Conservation (phyloP, 2,329 filamentous ascomycete genomes). For the Diaporthe nobilis region DNA sequence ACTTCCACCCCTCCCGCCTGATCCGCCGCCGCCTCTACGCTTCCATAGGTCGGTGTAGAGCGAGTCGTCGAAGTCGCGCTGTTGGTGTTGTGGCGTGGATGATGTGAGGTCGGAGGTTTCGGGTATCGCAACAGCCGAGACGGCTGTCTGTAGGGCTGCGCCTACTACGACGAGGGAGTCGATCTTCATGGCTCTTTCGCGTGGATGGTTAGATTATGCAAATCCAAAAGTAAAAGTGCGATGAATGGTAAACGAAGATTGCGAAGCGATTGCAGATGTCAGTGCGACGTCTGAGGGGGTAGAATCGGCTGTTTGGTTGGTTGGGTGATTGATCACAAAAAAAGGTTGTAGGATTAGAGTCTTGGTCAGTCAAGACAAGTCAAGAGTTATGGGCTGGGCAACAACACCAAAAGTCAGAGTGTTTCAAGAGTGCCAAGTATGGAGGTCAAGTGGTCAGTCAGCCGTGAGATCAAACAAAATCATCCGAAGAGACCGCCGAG, state of each 20-base stretch:
- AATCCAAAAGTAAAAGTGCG: background rate
- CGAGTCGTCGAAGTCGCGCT: conserved; percentile 42
- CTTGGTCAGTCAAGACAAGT: background rate
- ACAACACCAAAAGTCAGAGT: conserved; percentile 15
- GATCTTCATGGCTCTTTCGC: conserved; percentile 34
- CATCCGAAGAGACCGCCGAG: background rate
- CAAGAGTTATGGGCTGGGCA: conserved; percentile 13
- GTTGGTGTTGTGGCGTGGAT: conserved; percentile 31
- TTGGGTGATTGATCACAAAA: background rate
- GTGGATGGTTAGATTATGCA: background rate
- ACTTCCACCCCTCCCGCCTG: conserved; percentile 59
- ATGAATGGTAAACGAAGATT: background rate
- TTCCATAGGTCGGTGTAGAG: conserved; percentile 66
- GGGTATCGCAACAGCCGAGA: conserved; percentile 46
- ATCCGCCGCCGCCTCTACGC: conserved; percentile 72
- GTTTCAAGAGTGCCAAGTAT: conserved; percentile 13
- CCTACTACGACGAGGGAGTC: conserved; percentile 13
- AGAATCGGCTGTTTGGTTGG: background rate
- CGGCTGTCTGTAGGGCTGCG: conserved; percentile 43
- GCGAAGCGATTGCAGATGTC: background rate
- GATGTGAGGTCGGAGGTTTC: conserved; percentile 41
- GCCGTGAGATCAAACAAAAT: conserved; percentile 5
- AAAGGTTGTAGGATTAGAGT: background rate
- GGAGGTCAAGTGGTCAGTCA: conserved; percentile 19
- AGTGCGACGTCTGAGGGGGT: conserved; percentile 13